These are phyloP conservation scores for Solanum ahanhuiri DNA, from an alignment of 257 asterid genomes.

Conservation along the genomic window DNA sequence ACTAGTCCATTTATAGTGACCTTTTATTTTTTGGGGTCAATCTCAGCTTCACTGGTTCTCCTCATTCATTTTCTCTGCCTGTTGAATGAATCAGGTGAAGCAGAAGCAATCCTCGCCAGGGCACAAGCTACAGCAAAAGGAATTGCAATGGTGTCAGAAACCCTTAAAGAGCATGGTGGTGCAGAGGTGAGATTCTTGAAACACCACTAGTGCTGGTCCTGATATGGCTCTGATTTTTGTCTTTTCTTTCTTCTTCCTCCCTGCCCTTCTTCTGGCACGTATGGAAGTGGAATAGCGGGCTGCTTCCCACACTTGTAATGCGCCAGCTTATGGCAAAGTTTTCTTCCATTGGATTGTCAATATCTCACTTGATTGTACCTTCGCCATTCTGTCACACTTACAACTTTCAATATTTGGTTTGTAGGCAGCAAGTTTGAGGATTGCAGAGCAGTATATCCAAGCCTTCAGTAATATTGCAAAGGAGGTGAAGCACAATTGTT, in stretches of 20 bases:
- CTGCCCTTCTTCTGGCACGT: background rate
- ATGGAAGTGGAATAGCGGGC: background rate
- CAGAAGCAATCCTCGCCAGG: conserved; percentile 80
- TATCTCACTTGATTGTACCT: background rate
- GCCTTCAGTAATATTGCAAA: conserved; percentile 78
- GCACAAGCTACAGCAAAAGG: conserved; percentile 85
- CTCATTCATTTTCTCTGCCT: background rate
- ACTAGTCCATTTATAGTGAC: background rate
- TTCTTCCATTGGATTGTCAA: background rate
- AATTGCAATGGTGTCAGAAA: conserved; percentile 51
- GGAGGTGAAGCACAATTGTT: conserved; percentile 37
- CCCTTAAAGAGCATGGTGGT: conserved; percentile 59
- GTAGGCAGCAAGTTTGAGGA: conserved; percentile 85
- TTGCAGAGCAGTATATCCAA: conserved; percentile 85
- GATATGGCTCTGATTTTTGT: background rate
- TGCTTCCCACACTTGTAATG: background rate
- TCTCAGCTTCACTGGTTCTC: background rate
- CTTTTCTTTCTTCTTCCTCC: background rate
- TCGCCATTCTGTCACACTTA: background rate
- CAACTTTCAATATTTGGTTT: conserved; percentile 1
- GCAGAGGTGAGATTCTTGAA: conserved; percentile 49
- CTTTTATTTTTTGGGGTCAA: background rate
- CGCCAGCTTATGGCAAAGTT: background rate
- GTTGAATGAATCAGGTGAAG: conserved; percentile 56
- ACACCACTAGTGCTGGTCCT: background rate